Conservation (phyloP, 164 flowering plant species). For the Vitis amurensis region DNA sequence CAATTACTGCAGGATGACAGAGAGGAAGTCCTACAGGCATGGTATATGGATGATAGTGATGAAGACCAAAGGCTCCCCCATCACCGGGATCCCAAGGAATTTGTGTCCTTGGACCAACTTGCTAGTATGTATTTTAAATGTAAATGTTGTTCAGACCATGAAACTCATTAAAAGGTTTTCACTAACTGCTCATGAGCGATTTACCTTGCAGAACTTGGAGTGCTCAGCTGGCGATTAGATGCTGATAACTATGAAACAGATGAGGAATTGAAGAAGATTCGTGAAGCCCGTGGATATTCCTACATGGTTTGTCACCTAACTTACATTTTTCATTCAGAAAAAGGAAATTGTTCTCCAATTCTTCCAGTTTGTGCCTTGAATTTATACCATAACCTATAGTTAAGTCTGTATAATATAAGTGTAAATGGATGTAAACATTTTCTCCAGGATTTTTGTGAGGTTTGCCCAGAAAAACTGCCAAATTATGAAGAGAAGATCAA, state of each 20-base stretch:
- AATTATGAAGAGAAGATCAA: constrained; percentile 96
- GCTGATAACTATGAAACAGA: constrained; percentile 93
- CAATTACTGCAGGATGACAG: constrained; percentile 60
- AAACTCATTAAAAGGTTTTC: background rate
- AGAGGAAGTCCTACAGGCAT: constrained; percentile 84
- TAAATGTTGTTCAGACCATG: background rate
- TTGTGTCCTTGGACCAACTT: constrained; percentile 76
- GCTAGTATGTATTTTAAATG: constrained; percentile 38
- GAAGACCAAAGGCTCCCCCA: constrained; percentile 96
- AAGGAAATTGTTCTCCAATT: too few species aligned
- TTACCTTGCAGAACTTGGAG: constrained; percentile 70
- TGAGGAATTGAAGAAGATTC: constrained; percentile 88
- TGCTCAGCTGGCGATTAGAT: constrained; percentile 89
- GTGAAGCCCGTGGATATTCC: constrained; percentile 81
- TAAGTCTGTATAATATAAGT: background rate
- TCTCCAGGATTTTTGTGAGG: constrained; percentile 79
- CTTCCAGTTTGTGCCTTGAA: too few species aligned
- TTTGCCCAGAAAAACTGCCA: constrained; percentile 91
- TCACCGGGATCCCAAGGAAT: constrained; percentile 81
- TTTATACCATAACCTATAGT: too few species aligned
- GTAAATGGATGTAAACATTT: background rate
- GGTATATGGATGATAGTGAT: constrained; percentile 96
- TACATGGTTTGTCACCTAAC: constrained; percentile 51
- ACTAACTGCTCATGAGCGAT: background rate
- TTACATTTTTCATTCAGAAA: background rate